Base-by-base conservation (phyloP, 2,329 filamentous ascomycete genomes). In the Sarocladiaceae sp. region DNA sequence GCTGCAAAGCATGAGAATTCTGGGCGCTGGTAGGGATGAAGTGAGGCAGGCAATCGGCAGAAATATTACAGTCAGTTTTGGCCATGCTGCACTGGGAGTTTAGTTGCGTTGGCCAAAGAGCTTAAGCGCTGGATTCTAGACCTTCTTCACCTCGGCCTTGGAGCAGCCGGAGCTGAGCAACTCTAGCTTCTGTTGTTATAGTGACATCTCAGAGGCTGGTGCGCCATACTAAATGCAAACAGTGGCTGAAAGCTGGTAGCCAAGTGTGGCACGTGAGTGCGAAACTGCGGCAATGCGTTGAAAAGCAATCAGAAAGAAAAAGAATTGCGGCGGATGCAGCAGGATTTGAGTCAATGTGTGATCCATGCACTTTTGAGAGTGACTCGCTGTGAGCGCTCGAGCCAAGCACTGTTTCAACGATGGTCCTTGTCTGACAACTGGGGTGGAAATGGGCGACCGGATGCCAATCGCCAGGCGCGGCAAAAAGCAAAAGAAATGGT, bases 401-500 rank as follows among this genome's bases (percentile, higher is more conserved):
- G n/a, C n/a, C n/a, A n/a, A n/a, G n/a, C n/a, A n/a, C n/a, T n/a
- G n/a, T n/a, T n/a, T n/a, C n/a, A n/a, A n/a, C n/a, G n/a, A 33
- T 33, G 29, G 8, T 8, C 15, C 29, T 33, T 33, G 15, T 15
- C 15, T 33, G 10, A 33, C 8, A 33, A 33, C 29, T 33, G 29
- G 29, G 29, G 15, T n/a, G n/a, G n/a, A n/a, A n/a, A n/a, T n/a
- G n/a, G n/a, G n/a, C n/a, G n/a, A n/a, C n/a, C n/a, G n/a, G n/a
- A n/a, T n/a, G n/a, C 22, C 40, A 26, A 40, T 11, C 25, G 26
- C 26, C n/a, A 31, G 12, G 7, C 26, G 28, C 26, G 44, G 44
- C 44, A 48, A 48, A 26, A 33, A 33, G 26, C 7, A 36, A 50
- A 50, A 50, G 18, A 37, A 37, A 48, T 50, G 47, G 47, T 50